These are phyloP conservation scores for Tephrocybe sp. DNA, from an alignment of 768 basidiomycete species.

Conservation along the genomic window DNA sequence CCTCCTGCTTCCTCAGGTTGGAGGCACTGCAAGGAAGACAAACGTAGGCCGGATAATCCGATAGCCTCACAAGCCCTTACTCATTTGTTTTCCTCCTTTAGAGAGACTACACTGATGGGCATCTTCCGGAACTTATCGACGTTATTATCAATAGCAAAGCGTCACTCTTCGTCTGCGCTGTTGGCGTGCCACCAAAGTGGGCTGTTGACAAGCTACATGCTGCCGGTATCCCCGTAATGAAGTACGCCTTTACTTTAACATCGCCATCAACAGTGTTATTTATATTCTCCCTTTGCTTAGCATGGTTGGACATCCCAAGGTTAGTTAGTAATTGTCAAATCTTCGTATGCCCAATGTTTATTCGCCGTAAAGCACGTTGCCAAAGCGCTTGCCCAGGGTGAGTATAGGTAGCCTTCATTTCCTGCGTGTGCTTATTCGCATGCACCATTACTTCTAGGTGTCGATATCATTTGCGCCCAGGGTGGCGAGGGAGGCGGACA, in stretches of 20 bases:
- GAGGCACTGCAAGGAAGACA: slow-evolving; percentile 80
- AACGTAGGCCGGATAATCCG: slow-evolving; percentile 40
- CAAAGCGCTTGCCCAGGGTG: slow-evolving; percentile 73
- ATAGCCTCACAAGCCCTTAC: neutral
- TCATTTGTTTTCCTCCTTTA: neutral
- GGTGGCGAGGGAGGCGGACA: slow-evolving; percentile 89
- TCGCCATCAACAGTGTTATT: too few species aligned
- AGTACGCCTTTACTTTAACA: slow-evolving; percentile 41
- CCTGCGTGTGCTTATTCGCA: neutral
- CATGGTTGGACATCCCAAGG: slow-evolving; percentile 86
- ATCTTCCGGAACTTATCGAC: slow-evolving; percentile 73
- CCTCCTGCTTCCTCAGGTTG: slow-evolving; percentile 78
- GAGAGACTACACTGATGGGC: slow-evolving; percentile 73
- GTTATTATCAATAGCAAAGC: slow-evolving; percentile 74
- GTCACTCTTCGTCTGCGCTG: slow-evolving; percentile 78
- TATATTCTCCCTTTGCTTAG: slow-evolving; percentile 30
- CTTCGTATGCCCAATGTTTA: slow-evolving; percentile 3
- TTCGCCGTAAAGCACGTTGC: slow-evolving; percentile 52
- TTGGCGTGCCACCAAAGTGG: slow-evolving; percentile 82
- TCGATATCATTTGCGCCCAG: slow-evolving; percentile 87
- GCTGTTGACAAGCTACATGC: slow-evolving; percentile 79
- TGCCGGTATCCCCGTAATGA: slow-evolving; percentile 81
- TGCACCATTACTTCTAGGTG: slow-evolving; percentile 40
- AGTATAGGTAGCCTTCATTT: neutral
- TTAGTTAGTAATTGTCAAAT: slow-evolving; percentile 18